phyloP scores from a whole-genome alignment of 2,329 filamentous ascomycete species.

The Ophiocordyceps camponoti-floridani region DNA sequence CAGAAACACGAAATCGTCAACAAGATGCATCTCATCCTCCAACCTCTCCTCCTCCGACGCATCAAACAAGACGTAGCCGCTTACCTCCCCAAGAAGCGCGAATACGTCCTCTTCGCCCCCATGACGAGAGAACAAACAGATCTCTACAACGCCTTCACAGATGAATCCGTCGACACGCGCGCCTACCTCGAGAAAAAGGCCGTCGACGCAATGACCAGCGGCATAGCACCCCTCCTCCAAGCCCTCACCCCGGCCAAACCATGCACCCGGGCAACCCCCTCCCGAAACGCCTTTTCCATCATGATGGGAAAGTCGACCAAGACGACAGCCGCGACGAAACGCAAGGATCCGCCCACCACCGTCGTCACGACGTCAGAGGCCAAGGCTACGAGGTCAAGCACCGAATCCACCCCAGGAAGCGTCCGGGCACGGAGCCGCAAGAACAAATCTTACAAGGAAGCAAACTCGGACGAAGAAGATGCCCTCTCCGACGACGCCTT shows the following conservation, averaged over 20 bases:
- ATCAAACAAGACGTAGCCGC: conserved; percentile 89
- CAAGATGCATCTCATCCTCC: conserved; percentile 83
- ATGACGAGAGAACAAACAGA: conserved; percentile 84
- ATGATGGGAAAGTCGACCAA: conserved; percentile 28
- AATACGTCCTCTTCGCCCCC: conserved; percentile 89
- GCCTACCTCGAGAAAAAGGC: conserved; percentile 72
- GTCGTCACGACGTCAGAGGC: conserved; percentile 19
- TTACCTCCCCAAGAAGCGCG: conserved; percentile 84
- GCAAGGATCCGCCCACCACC: conserved; percentile 12
- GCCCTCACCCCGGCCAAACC: conserved; percentile 2
- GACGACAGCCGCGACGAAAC: no score
- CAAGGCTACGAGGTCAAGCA: conserved; percentile 62
- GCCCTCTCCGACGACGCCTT: conserved; percentile 65
- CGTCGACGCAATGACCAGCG: conserved; percentile 38
- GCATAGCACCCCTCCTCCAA: conserved; percentile 7
- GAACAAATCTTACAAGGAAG: conserved; percentile 28
- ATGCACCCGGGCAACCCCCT: conserved; percentile 7
- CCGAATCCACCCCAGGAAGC: conserved; percentile 53
- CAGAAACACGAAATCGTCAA: conserved; percentile 35
- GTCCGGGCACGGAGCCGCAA: conserved; percentile 32
- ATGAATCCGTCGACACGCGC: conserved; percentile 42
- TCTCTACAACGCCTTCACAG: conserved; percentile 51
- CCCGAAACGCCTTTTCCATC: conserved; percentile 29
- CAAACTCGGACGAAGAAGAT: conserved; percentile 39
- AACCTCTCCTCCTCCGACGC: conserved; percentile 72